phyloP scores from a whole-genome alignment of 2,329 filamentous ascomycete species.

The Biscogniauxia marginata region DNA sequence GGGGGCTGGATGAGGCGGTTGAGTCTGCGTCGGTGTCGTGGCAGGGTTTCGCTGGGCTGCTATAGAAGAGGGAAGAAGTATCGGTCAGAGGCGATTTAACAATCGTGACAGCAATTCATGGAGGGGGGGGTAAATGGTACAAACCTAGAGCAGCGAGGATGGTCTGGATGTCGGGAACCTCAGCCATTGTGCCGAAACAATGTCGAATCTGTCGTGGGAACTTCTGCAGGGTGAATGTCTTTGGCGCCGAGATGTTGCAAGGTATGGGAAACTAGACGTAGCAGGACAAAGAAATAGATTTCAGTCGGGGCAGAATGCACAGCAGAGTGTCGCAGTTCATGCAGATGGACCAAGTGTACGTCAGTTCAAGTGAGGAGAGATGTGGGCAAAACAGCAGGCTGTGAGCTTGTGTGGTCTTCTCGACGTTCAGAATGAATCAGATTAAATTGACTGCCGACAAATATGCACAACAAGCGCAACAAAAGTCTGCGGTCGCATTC shows the following conservation, averaged over 20 bases:
- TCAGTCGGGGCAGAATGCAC: background rate
- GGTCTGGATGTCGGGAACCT: conserved; percentile 43
- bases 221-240: background rate
- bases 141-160: conserved; percentile 50
- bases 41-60: conserved; percentile 45
- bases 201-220: conserved; percentile 1
- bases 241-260: background rate
- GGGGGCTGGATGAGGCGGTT: conserved; percentile 35
- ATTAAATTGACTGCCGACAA: conserved; percentile 10
- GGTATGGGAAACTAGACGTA: background rate
- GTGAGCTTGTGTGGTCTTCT: background rate
- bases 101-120: conserved; percentile 1
- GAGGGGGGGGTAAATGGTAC: conserved; percentile 18
- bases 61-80: conserved; percentile 24
- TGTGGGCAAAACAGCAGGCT: background rate
- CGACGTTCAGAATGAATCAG: conserved; percentile 9
- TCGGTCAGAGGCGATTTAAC: conserved; percentile 18
- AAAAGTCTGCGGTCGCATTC: conserved; percentile 15
- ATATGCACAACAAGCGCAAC: conserved; percentile 13
- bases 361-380: conserved; percentile 16
- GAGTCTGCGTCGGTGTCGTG: conserved; percentile 42
- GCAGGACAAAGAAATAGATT: conserved; percentile 4
- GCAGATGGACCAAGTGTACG: conserved; percentile 5
- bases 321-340: conserved; percentile 1
- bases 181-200: conserved; percentile 36